Percentiles rank a stretch among this genome's conserved stretches.
These are phyloP conservation scores for Ascochyta viciae-villosae DNA, from an alignment of 2,329 filamentous ascomycete species.

Conservation along the genomic window DNA sequence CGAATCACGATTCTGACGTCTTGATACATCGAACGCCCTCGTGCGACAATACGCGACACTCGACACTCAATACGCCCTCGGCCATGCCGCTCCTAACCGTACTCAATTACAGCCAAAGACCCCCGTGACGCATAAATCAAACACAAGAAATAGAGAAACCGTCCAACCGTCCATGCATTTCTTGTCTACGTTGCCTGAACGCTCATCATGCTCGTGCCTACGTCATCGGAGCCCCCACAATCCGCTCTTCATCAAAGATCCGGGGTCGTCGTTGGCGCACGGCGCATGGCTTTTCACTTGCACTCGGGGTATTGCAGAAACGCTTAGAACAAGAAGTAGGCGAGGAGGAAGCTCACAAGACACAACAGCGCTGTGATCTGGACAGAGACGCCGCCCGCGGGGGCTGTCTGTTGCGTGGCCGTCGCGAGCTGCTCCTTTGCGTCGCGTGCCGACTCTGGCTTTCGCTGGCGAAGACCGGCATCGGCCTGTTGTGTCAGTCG, in stretches of 20 bases:
- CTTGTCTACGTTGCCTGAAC: slow-evolving; percentile 11
- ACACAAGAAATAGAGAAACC: slow-evolving; percentile 18
- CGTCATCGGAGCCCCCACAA: slow-evolving; percentile 29
- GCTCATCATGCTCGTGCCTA: slow-evolving; percentile 18
- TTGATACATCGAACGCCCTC: slow-evolving; percentile 39
- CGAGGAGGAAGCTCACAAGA: slow-evolving; percentile 88
- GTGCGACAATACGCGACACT: slow-evolving; percentile 8
- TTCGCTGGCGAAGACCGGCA: slow-evolving; percentile 79
- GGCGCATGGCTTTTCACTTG: slow-evolving; percentile 25
- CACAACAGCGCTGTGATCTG: slow-evolving; percentile 85
- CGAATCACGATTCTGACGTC: slow-evolving; percentile 26
- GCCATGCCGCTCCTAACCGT: slow-evolving; percentile 11
- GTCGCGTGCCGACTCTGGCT: slow-evolving; percentile 63
- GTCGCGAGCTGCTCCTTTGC: slow-evolving; percentile 59
- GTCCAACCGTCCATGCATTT: slow-evolving; percentile 9
- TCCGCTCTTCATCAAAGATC: slow-evolving; percentile 24
- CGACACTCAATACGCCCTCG: not conserved
- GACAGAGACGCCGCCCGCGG: slow-evolving; percentile 80
- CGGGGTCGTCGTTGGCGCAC: slow-evolving; percentile 31
- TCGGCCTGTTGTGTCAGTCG: slow-evolving; percentile 67
- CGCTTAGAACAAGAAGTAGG: slow-evolving; percentile 91
- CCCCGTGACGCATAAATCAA: slow-evolving; percentile 9
- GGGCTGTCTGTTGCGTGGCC: slow-evolving; percentile 61
- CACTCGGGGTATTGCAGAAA: slow-evolving; percentile 29
- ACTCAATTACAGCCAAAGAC: slow-evolving; percentile 7